phyloP scores from a whole-genome alignment of 495 filamentous ascomycete genomes.

The Tetracladium marchalianum region DNA sequence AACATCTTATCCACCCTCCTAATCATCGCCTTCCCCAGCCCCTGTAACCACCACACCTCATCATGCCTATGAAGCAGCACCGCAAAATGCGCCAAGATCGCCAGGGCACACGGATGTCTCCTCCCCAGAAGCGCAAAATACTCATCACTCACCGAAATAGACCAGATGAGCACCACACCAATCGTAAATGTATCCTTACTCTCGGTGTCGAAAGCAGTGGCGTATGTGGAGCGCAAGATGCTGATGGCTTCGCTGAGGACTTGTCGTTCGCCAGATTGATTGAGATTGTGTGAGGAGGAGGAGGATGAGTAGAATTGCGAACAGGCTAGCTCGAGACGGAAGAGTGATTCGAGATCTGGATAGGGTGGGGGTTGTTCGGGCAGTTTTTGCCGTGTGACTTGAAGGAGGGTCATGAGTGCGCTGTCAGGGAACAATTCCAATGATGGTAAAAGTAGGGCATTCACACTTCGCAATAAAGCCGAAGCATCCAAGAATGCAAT shows the following conservation, averaged over 20 bases:
- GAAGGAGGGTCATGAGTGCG: neutral
- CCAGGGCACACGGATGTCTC: neutral
- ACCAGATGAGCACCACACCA: neutral
- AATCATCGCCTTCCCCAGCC: neutral
- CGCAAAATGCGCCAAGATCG: slow-evolving; percentile 1
- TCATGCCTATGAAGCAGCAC: neutral
- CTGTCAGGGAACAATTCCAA: neutral
- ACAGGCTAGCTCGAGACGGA: neutral
- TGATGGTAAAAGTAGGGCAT: neutral
- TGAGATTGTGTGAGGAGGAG: neutral
- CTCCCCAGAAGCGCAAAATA: neutral
- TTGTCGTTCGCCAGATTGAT: too few species aligned
- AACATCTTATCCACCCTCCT: neutral
- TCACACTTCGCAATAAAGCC: neutral
- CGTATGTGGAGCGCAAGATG: too few species aligned
- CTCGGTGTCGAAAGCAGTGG: too few species aligned
- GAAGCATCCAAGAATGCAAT: neutral
- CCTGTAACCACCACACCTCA: slow-evolving; percentile 1
- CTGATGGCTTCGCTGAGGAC: too few species aligned
- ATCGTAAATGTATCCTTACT: neutral
- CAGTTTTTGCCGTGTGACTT: neutral
- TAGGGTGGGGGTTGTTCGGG: neutral
- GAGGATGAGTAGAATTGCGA: neutral
- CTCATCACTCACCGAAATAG: neutral
- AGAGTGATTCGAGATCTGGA: neutral